phyloP scores from a whole-genome alignment of 2,329 filamentous ascomycete genomes.

The Neophaeococcomyces mojaviensis region DNA sequence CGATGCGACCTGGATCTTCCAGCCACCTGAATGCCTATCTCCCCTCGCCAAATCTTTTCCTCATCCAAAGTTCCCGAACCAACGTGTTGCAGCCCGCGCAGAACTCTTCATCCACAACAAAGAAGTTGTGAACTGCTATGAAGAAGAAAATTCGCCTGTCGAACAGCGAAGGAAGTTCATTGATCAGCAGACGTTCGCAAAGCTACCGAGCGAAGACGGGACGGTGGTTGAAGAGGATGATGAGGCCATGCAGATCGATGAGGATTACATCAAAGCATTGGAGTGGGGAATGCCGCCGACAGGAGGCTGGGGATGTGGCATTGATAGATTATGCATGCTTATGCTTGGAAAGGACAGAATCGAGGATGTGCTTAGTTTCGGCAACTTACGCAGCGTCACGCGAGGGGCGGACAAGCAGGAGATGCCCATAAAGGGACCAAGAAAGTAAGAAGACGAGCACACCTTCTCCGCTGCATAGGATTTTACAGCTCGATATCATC shows the following conservation, averaged over 20 bases:
- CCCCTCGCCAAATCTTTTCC: conserved; percentile 82
- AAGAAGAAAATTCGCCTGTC: conserved; percentile 91
- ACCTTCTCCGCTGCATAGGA: too few species aligned
- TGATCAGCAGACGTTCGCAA: conserved; percentile 42
- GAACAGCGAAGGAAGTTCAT: conserved; percentile 79
- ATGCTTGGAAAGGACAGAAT: conserved; percentile 74
- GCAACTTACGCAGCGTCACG: conserved; percentile 58
- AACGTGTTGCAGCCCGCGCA: conserved; percentile 70
- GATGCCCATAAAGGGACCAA: neutral
- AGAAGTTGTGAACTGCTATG: conserved; percentile 93
- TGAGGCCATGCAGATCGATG: conserved; percentile 53
- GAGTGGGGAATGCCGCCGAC: conserved; percentile 92
- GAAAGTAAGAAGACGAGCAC: too few species aligned
- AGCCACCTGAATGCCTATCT: conserved; percentile 85
- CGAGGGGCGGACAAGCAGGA: conserved; percentile 19
- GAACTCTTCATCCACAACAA: conserved; percentile 75
- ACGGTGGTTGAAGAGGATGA: conserved; percentile 38
- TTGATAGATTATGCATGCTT: conserved; percentile 88
- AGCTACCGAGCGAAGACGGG: conserved; percentile 30
- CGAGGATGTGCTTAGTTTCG: conserved; percentile 80
- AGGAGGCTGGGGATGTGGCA: conserved; percentile 89
- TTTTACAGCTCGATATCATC: too few species aligned
- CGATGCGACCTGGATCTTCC: conserved; percentile 66
- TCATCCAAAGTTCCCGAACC: conserved; percentile 54
- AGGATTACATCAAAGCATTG: conserved; percentile 75